Conservation (phyloP, 768 basidiomycete genomes). For the Exsudoporus frostii region DNA sequence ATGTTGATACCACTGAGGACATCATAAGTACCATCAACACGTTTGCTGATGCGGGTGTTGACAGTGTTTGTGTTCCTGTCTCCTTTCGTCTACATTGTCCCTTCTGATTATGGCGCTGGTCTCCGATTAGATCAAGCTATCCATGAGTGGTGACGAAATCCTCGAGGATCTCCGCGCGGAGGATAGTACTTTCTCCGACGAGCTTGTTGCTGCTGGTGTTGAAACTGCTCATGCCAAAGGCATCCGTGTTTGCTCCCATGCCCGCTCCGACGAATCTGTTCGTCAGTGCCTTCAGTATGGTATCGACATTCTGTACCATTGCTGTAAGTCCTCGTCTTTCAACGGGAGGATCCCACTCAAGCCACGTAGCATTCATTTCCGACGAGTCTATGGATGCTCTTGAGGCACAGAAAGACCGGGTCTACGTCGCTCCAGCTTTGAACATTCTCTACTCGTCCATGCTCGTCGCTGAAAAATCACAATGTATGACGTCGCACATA, state of each 20-base stretch:
- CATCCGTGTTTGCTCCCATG: conserved; percentile 37
- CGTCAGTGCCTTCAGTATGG: conserved; percentile 37
- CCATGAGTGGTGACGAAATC: conserved; percentile 38
- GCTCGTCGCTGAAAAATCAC: conserved; percentile 24
- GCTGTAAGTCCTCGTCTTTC: conserved; percentile 15
- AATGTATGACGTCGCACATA: conserved; percentile 13
- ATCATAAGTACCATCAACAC: conserved; percentile 24
- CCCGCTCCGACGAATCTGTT: conserved; percentile 33
- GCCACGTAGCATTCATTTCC: conserved; percentile 32
- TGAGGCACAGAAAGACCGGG: conserved; percentile 33
- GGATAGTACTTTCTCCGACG: conserved; percentile 34
- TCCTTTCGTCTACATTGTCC: not conserved
- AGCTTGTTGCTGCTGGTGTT: conserved; percentile 33
- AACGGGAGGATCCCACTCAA: conserved; percentile 2
- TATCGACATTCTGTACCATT: conserved; percentile 31
- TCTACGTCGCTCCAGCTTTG: conserved; percentile 33
- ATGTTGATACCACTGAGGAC: conserved; percentile 30
- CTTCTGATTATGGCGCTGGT: not conserved
- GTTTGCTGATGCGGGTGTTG: conserved; percentile 25
- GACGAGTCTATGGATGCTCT: conserved; percentile 36
- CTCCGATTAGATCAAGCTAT: conserved; percentile 33
- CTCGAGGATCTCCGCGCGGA: conserved; percentile 35
- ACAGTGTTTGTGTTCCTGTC: conserved; percentile 13
- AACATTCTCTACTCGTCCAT: conserved; percentile 29
- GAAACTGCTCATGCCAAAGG: conserved; percentile 35